A percentile compares a stretch with the other conserved stretches of the same genome.
Evolutionary conservation across 2,329 filamentous ascomycete genomes (phyloP).

Genomic region (Cladobotryum mycophilum): DNA sequence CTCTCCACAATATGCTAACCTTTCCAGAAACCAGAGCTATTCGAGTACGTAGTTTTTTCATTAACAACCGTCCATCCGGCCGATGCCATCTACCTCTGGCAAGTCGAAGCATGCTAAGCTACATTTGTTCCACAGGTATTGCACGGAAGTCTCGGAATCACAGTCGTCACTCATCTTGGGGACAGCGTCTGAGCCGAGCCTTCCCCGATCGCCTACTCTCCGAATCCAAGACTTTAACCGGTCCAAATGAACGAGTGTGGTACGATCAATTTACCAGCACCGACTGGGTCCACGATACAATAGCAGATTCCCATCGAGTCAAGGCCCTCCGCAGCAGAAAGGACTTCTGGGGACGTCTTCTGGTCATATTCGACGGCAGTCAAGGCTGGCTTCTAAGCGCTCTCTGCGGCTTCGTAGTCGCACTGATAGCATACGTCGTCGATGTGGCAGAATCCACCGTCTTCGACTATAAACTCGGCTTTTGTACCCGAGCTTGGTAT

Average conservation of each 20-base stretch:
- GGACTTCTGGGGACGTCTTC: slow-evolving; percentile 74
- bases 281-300: slow-evolving; percentile 97
- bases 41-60: slow-evolving; percentile 26
- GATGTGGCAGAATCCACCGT: slow-evolving; percentile 79
- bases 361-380: slow-evolving; percentile 72
- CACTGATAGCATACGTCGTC: slow-evolving; percentile 79
- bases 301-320: slow-evolving; percentile 85
- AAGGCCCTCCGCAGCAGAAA: slow-evolving; percentile 75
- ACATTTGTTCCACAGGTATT: slow-evolving; percentile 25
- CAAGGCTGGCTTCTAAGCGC: slow-evolving; percentile 95
- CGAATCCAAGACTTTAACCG: slow-evolving; percentile 60
- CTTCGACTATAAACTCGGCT: slow-evolving; percentile 89
- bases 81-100: neutral
- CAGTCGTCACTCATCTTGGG: slow-evolving; percentile 52
- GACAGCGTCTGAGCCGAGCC: slow-evolving; percentile 55
- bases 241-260: slow-evolving; percentile 84
- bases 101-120: neutral
- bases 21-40: slow-evolving; percentile 39
- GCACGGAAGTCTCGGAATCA: slow-evolving; percentile 41
- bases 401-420: slow-evolving; percentile 79
- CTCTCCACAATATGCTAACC: slow-evolving; percentile 22
- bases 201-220: slow-evolving; percentile 52
- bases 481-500: slow-evolving; percentile 68
- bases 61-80: too few species aligned
- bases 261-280: slow-evolving; percentile 98